Evolutionary conservation across 257 asterid species (phyloP).

Genomic region (Solanum gandarillasii): DNA sequence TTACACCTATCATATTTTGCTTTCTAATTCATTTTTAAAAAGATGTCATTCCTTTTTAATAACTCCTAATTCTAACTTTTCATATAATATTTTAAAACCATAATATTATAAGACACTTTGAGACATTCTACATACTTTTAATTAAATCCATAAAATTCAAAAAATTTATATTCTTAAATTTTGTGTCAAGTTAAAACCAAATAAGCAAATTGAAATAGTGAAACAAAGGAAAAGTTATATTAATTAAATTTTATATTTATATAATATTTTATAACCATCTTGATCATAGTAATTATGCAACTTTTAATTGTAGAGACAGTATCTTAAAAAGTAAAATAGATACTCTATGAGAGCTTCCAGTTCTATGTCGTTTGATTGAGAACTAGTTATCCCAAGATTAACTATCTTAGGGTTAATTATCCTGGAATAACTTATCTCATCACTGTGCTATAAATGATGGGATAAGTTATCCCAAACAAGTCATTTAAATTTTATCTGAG

Average conservation of each 20-base stretch:
- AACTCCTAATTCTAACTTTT: neutral
- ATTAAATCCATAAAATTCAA: neutral
- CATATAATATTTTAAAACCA: neutral
- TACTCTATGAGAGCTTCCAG: neutral
- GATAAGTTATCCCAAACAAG: too few relatives aligned
- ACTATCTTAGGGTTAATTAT: too few relatives aligned
- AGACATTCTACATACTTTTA: neutral
- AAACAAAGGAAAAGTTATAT: too few relatives aligned
- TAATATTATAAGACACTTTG: neutral
- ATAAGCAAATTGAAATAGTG: too few relatives aligned
- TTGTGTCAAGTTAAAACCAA: neutral
- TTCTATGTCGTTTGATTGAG: neutral
- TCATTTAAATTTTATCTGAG: too few relatives aligned
- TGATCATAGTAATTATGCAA: neutral
- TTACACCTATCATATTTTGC: neutral
- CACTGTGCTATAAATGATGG: too few relatives aligned
- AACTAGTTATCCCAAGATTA: too few relatives aligned
- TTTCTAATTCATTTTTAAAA: too few relatives aligned
- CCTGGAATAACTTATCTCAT: too few relatives aligned
- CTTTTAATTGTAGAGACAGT: neutral
- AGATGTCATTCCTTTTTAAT: neutral
- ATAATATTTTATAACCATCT: neutral
- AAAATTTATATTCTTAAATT: too few relatives aligned
- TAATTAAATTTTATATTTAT: neutral
- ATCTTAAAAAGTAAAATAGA: neutral